Conservation (phyloP, 306 rosid genomes). For the Neltuma alba region DNA sequence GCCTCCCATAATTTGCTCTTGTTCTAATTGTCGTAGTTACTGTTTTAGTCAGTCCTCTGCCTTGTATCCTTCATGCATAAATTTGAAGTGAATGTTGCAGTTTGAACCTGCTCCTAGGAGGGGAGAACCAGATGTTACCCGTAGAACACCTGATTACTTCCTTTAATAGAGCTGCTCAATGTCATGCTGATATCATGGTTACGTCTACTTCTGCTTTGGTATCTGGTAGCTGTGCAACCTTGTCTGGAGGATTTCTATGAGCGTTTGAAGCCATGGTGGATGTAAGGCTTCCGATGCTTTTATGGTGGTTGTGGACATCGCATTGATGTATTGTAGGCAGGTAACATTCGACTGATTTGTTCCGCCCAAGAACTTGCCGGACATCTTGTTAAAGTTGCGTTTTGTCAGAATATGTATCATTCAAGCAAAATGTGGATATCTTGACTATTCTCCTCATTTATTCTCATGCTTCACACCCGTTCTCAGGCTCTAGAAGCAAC, state of each 20-base stretch:
- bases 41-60: constrained; percentile 16
- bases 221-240: constrained; percentile 47
- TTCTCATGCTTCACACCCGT: constrained; percentile 28
- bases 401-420: constrained; percentile 49
- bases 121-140: constrained; percentile 99
- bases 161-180: constrained; percentile 55
- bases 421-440: constrained; percentile 64
- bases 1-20: constrained; percentile 20
- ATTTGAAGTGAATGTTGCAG: constrained; percentile 50
- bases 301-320: constrained; percentile 44
- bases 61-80: constrained; percentile 30
- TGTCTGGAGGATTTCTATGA: constrained; percentile 47
- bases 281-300: constrained; percentile 43
- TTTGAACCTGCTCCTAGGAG: constrained; percentile 99
- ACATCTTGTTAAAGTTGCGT: constrained; percentile 45
- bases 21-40: not conserved
- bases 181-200: constrained; percentile 31
- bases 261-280: constrained; percentile 45
- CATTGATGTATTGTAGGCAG: constrained; percentile 65
- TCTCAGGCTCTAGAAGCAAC: constrained; percentile 39
- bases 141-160: constrained; percentile 99
- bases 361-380: constrained; percentile 58
- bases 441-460: constrained; percentile 8
- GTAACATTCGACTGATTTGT: constrained; percentile 54
- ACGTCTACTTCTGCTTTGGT: constrained; percentile 42